Evolutionary conservation across 495 filamentous ascomycete species (phyloP).

Genomic region (Hypoxylon crocopeplum): DNA sequence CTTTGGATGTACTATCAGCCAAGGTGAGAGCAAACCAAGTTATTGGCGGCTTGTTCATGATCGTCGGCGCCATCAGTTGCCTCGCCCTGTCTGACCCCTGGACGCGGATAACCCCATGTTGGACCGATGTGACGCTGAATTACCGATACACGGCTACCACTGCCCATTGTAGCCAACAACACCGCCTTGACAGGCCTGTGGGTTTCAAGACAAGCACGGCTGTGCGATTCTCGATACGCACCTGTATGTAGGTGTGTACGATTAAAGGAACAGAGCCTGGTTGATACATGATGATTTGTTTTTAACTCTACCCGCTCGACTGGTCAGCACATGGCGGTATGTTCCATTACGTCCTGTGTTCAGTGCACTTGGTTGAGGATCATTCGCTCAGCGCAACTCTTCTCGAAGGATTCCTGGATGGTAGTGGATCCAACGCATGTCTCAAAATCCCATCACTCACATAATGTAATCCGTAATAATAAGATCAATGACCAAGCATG

Average conservation of each 20-base stretch:
- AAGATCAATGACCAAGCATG: slow-evolving; percentile 18
- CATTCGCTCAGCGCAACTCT: slow-evolving; percentile 5
- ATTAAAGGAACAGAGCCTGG: no score
- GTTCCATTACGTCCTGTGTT: no score
- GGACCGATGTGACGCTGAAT: slow-evolving; percentile 21
- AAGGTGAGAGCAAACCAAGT: no score
- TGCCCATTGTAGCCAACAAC: slow-evolving; percentile 12
- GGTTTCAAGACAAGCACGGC: slow-evolving; percentile 13
- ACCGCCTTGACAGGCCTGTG: slow-evolving; percentile 7
- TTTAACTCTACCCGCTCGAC: no score
- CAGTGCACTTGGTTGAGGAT: no score
- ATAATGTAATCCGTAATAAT: slow-evolving; percentile 24
- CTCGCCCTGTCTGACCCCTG: neutral
- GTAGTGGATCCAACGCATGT: slow-evolving; percentile 22
- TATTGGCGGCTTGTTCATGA: no score
- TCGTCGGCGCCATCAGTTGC: no score
- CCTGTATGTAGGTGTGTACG: no score
- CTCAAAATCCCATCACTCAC: slow-evolving; percentile 24
- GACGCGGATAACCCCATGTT: slow-evolving; percentile 15
- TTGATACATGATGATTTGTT: no score
- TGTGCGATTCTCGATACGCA: slow-evolving; percentile 4
- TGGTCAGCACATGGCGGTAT: no score
- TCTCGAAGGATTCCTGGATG: slow-evolving; percentile 26
- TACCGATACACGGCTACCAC: slow-evolving; percentile 6
- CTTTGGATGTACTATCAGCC: no score